A percentile compares a stretch with the other conserved stretches of the same genome.
Conservation (phyloP, 2,329 filamentous ascomycete genomes). For the Fusarium sulawesiense region DNA sequence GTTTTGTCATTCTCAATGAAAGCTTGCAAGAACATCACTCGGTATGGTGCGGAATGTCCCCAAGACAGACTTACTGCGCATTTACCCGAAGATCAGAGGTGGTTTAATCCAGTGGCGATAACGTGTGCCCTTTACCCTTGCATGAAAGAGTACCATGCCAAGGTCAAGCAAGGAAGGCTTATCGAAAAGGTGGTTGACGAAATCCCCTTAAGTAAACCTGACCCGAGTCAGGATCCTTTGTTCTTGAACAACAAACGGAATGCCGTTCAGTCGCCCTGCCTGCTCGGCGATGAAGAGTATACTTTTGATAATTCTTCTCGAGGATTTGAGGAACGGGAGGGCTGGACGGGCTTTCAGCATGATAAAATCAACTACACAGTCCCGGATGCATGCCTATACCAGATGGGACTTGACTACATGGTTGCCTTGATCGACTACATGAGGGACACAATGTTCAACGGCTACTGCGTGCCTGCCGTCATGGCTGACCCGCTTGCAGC, state of each 20-base stretch:
- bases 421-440: rapidly evolving
- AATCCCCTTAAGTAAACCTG: not conserved
- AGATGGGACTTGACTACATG: not conserved
- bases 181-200: not conserved
- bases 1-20: not conserved
- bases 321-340: not conserved
- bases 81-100: rapidly evolving
- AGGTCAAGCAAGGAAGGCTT: not conserved
- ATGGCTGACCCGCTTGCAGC: rapidly evolving
- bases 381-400: not conserved
- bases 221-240: no score
- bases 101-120: not conserved
- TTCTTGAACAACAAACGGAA: no score
- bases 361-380: not conserved
- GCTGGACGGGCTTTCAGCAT: not conserved
- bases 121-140: constrained; percentile 11
- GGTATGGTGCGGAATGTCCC: not conserved
- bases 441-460: not conserved
- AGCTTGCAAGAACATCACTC: not conserved
- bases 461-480: no score
- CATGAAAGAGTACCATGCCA: constrained; percentile 9
- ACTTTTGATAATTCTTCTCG: not conserved
- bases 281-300: not conserved
- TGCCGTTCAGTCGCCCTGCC: not conserved
- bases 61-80: not conserved